Conservation (phyloP, 106 monocot species). For the Dendrobium huoshanense region DNA sequence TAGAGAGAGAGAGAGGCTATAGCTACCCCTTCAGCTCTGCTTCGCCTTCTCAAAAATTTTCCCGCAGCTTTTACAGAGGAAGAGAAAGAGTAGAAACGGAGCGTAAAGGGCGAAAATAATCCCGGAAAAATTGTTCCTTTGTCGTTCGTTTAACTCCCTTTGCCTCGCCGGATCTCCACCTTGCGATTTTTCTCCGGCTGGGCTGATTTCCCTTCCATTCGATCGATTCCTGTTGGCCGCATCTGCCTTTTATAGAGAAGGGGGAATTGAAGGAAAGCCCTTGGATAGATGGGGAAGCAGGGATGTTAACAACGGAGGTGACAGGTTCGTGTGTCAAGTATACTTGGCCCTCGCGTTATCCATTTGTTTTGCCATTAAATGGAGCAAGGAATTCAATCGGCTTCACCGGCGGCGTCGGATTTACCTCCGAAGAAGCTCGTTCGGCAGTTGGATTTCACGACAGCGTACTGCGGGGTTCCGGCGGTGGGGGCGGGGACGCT, state of each 20-base stretch:
- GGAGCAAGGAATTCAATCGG: slow-evolving; percentile 33
- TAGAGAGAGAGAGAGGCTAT: slow-evolving; percentile 3
- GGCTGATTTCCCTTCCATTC: not conserved
- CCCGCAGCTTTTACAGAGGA: not conserved
- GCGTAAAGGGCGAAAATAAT: not conserved
- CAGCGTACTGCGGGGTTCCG: slow-evolving; percentile 10
- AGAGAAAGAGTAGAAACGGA: not conserved
- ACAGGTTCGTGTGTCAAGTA: not conserved
- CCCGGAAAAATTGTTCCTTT: not conserved
- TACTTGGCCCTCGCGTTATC: not conserved
- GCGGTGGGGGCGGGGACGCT: not conserved
- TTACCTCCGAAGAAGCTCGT: slow-evolving; percentile 47
- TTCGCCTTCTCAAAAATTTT: slow-evolving; percentile 5
- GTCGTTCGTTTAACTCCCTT: not conserved
- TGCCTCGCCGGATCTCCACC: not conserved
- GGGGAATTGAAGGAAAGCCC: not conserved
- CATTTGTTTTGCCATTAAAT: slow-evolving; percentile 4
- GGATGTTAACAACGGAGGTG: not conserved
- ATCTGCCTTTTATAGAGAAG: not conserved
- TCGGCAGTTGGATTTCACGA: slow-evolving; percentile 62
- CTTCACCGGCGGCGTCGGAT: slow-evolving; percentile 25
- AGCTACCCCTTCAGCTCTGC: slow-evolving; percentile 2
- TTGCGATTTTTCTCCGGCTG: slow-evolving; percentile 5
- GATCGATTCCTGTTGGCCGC: not conserved
- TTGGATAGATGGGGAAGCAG: not conserved